Percentiles rank a stretch among this genome's conserved stretches.
These are phyloP conservation scores for Anisogramma anomala DNA, from an alignment of 2,329 filamentous ascomycete species.

Conservation along the genomic window DNA sequence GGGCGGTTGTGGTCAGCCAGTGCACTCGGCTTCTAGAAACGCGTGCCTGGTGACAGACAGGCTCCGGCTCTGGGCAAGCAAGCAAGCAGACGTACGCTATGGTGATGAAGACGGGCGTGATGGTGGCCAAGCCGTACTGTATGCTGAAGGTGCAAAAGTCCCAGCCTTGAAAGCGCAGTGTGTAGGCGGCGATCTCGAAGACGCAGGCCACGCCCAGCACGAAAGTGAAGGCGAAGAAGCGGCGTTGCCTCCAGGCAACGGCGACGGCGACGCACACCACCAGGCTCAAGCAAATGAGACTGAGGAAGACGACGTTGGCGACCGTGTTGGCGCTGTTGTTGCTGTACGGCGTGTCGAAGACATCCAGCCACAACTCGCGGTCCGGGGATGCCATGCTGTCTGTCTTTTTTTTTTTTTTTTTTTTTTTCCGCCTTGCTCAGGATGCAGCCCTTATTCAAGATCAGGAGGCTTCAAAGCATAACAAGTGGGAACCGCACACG, in stretches of 20 bases:
- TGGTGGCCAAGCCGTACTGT: slow-evolving; percentile 14
- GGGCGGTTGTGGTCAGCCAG: too few species aligned
- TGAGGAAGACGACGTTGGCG: slow-evolving; percentile 9
- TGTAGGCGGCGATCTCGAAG: slow-evolving; percentile 6
- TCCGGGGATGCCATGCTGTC: not conserved
- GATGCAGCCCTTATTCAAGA: too few species aligned
- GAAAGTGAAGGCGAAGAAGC: slow-evolving; percentile 8
- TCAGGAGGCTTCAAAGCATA: too few species aligned
- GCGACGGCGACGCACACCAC: slow-evolving; percentile 5
- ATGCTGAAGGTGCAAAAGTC: slow-evolving; percentile 3
- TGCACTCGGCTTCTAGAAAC: too few species aligned
- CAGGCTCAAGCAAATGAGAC: slow-evolving; percentile 6
- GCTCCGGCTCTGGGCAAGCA: too few species aligned
- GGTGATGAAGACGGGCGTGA: slow-evolving; percentile 22
- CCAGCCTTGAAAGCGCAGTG: slow-evolving; percentile 9
- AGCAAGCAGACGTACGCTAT: slow-evolving; percentile 16
- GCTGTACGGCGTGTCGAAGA: slow-evolving; percentile 12
- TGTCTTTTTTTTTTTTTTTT: not conserved
- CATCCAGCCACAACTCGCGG: slow-evolving; percentile 5
- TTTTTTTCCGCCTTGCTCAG: too few species aligned
- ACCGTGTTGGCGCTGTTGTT: slow-evolving; percentile 2
- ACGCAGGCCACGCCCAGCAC: slow-evolving; percentile 9
- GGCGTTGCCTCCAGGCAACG: slow-evolving; percentile 5
- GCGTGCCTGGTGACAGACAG: too few species aligned
- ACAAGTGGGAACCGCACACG: too few species aligned